phyloP scores from a whole-genome alignment of 352 stramenopile species.

The Pythium chondricola region DNA sequence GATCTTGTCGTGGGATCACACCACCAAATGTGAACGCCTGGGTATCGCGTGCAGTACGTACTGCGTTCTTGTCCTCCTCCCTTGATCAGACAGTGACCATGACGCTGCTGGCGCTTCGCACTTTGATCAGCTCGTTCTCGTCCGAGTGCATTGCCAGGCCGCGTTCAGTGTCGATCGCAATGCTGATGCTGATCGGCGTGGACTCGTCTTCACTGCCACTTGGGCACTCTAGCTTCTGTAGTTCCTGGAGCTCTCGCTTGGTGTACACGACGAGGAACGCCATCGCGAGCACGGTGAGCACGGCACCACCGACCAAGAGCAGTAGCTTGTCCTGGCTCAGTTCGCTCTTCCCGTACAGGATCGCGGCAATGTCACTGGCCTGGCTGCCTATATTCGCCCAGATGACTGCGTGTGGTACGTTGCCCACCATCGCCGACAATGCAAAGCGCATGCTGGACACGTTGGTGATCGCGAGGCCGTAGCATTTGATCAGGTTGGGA shows the following conservation, averaged over 20 bases:
- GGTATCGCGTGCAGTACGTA: too few species aligned
- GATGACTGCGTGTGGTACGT: constrained; percentile 50
- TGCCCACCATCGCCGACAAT: constrained; percentile 47
- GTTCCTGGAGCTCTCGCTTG: constrained; percentile 42
- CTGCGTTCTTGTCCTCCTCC: too few species aligned
- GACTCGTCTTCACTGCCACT: constrained; percentile 45
- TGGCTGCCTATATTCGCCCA: constrained; percentile 71
- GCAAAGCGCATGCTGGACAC: constrained; percentile 49
- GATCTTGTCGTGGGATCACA: too few species aligned
- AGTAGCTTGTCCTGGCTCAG: constrained; percentile 37
- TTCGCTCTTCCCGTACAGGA: constrained; percentile 45
- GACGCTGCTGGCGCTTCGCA: too few species aligned
- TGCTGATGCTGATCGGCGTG: constrained; percentile 7
- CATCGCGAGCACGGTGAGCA: constrained; percentile 50
- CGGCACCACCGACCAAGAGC: constrained; percentile 31
- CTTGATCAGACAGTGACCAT: too few species aligned
- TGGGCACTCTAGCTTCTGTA: constrained; percentile 51
- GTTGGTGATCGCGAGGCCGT: constrained; percentile 69
- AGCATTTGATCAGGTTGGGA: constrained; percentile 76
- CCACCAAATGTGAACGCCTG: too few species aligned
- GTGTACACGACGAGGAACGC: constrained; percentile 60
- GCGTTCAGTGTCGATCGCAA: not conserved
- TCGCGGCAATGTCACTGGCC: constrained; percentile 54
- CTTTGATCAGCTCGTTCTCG: constrained; percentile 14
- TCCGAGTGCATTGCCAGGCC: constrained; percentile 8